Evolutionary conservation across 352 stramenopile species (phyloP), one percentile per base, ranked within the genome.

Genomic region (Pythium angustatum): DNA sequence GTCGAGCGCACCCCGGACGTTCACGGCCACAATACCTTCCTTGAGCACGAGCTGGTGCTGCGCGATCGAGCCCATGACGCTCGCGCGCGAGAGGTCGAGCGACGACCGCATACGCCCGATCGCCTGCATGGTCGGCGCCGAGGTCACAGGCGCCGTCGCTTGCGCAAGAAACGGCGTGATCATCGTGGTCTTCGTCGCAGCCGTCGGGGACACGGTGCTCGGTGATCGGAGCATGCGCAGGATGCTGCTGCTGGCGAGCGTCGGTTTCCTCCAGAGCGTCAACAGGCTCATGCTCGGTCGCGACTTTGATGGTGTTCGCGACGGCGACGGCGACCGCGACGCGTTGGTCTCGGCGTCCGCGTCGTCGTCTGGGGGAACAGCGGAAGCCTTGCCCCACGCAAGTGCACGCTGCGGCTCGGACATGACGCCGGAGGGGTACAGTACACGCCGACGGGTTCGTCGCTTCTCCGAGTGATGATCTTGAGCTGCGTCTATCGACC

Each of bases 1-100:
- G 33, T 85, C 72, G 19, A 81, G 49, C 4, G 72, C 70, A 33
- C 64, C 57, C 8, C 62, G 52, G 33, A 75, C 68, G 24, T 74
- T 58, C 0, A 50, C 50, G 28, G 52, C 47, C 38, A 48, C 14
- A 34, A 65, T 11, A 21, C 12, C 38, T 22, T 65, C 58, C 27
- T 36, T 68, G 27, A 59, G 27, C 3, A 44, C 56, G 24, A 31
- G 33, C 36, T 64, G 61, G 34, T 59, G 45, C 17, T 48, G 52
- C 51, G 51, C 53, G 48, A 65, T 17, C 31, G 58, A 58, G 41
- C 1, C 38, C 10, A 58, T 40, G 28, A 70, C 38, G 33, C 41
- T 62, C 40, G 44, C 36, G 22, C 58, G 63, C 40, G 63, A 65
- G 12, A 65, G 27, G 49, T 65, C 56, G 36, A 70, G 52, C 36